Percentiles rank a stretch among this genome's conserved stretches.
phyloP scores from a whole-genome alignment of 2,329 filamentous ascomycete genomes.

The Pseudogymnoascus sp. region DNA sequence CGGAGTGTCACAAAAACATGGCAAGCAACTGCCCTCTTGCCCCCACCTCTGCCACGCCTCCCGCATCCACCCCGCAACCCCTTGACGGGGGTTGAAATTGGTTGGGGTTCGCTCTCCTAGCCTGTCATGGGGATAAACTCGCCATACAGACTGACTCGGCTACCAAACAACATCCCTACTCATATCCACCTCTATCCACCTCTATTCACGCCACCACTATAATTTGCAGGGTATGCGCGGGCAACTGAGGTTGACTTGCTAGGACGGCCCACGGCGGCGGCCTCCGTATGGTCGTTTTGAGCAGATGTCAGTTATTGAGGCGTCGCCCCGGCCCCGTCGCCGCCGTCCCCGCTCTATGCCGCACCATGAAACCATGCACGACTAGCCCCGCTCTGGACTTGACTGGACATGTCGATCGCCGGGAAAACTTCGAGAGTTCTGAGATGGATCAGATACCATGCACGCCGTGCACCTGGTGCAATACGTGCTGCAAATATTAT shows the following conservation, averaged over 20 bases:
- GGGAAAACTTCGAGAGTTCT: not conserved
- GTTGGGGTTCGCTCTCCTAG: not conserved
- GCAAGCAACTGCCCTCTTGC: not conserved
- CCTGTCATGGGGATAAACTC: not conserved
- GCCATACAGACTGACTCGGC: not conserved
- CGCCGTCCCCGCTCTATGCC: not conserved
- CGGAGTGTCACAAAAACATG: not conserved
- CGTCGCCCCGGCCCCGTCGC: not conserved
- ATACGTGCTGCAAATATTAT: not conserved
- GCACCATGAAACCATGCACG: not conserved
- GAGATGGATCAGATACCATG: not conserved
- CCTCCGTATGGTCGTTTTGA: not conserved
- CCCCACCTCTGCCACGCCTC: not conserved
- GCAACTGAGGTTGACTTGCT: not conserved
- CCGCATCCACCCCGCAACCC: not conserved
- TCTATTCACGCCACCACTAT: not conserved
- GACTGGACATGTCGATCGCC: not conserved
- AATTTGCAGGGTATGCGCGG: not conserved
- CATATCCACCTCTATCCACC: not conserved
- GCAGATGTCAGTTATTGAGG: conserved; percentile 1
- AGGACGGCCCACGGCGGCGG: not conserved
- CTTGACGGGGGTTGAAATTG: conserved; percentile 2
- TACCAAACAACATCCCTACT: not conserved
- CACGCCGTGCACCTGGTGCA: not conserved
- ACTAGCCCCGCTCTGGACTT: not conserved